Base-by-base conservation (phyloP, 306 rosid genomes). In the Acacia melanoxylon region DNA sequence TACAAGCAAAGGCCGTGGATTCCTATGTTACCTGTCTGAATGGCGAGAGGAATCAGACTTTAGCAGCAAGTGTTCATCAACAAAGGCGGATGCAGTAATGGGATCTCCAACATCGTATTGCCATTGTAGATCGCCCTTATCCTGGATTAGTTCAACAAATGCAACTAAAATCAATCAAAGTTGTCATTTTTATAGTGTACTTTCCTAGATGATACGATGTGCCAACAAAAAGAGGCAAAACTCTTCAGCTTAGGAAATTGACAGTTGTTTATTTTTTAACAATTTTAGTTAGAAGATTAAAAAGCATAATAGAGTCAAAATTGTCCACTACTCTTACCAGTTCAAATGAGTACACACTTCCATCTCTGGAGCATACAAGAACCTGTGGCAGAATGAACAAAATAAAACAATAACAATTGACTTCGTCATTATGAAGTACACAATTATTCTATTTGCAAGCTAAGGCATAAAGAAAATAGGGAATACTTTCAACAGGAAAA, bases 1-100 rank as follows among this genome's bases (percentile, higher is more conserved):
- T 5, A 37, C 41, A 6, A 37, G 8, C 41, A 37, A 37, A 0
- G 41, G 41, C 41, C 8, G 8, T 37, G 41, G 41, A 37, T 37
- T 37, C 8, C 41, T 37, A 5, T 6, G 12, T 70, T 45, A 71
- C 98, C 98, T 91, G 85, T 90, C 94, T 2, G 90, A 86, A 63
- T 72, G 77, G 66, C 14, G 72, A 45, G 92, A 86, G 24, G 79
- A 44, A 77, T 80, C 91, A 10, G 88, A 74, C 20, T 80, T 67
- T 54, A 90, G 81, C 83, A 74, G 81, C 77, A 90, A 77, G 81
- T 90, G 94, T 78, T 95, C 98, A 20, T 95, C 97, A 22, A 91
- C 93, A 72, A 82, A 95, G 20, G 95, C 94, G 52, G 98, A 95
- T 70, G 98, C 86, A 48, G 95, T 90, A 49, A 95, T 93, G 58